phyloP scores from a whole-genome alignment of 805 yeast genomes.

The Yamadazyma paraphyllophila region DNA sequence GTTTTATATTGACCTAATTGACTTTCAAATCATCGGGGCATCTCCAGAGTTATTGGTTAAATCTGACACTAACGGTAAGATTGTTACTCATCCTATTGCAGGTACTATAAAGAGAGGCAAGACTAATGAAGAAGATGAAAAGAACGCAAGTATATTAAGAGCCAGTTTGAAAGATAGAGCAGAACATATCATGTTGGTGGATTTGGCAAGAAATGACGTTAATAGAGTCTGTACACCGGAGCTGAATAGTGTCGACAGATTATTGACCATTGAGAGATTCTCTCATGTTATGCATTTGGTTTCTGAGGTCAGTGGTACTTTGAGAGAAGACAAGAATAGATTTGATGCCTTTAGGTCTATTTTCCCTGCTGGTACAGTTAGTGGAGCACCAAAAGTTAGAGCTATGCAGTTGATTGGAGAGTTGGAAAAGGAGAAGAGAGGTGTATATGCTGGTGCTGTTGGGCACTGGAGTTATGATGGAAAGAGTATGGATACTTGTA shows the following conservation, averaged over 20 bases:
- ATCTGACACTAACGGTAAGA: conserved; percentile 65
- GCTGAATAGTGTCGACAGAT: conserved; percentile 81
- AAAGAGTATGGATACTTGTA: conserved; percentile 95
- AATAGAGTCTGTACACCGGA: conserved; percentile 90
- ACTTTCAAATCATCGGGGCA: conserved; percentile 95
- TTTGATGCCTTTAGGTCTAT: conserved; percentile 97
- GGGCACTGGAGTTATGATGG: conserved; percentile 98
- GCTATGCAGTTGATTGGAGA: conserved; percentile 96
- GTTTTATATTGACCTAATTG: conserved; percentile 88
- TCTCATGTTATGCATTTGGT: conserved; percentile 97
- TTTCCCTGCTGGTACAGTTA: conserved; percentile 98
- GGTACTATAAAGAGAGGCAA: conserved; percentile 92
- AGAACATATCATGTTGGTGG: conserved; percentile 98
- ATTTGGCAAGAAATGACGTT: conserved; percentile 93
- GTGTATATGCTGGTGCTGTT: conserved; percentile 98
- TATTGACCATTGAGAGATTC: conserved; percentile 87
- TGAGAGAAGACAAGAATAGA: conserved; percentile 79
- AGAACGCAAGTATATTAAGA: conserved; percentile 69
- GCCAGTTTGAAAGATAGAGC: conserved; percentile 89
- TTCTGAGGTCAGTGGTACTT: conserved; percentile 88
- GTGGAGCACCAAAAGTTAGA: conserved; percentile 96
- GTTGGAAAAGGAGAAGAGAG: conserved; percentile 87
- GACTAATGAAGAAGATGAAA: conserved; percentile 89
- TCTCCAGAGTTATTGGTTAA: conserved; percentile 93
- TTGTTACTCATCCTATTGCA: conserved; percentile 96